Evolutionary conservation across 495 filamentous ascomycete species (phyloP).

Genomic region (Talaromyces trachyspermus): DNA sequence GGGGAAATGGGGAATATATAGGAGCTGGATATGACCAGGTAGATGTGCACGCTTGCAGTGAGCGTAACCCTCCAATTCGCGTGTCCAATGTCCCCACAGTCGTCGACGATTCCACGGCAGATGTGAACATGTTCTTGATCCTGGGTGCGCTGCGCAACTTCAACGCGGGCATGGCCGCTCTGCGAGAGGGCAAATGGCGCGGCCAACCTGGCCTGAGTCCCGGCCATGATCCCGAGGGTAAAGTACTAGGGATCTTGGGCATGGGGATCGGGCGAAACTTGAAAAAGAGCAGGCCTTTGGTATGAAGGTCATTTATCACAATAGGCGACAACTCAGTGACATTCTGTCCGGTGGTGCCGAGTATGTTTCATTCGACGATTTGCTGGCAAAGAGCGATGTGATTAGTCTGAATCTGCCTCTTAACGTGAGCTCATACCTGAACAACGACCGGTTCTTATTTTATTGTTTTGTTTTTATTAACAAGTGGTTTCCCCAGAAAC

Average conservation of each 20-base stretch:
- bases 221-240: conserved; percentile 58
- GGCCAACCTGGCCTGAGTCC: conserved; percentile 39
- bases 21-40: conserved; percentile 80
- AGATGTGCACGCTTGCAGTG: conserved; percentile 61
- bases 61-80: conserved; percentile 45
- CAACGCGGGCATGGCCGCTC: conserved; percentile 50
- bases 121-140: conserved; percentile 69
- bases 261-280: conserved; percentile 76
- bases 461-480: no score
- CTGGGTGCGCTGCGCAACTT: conserved; percentile 70
- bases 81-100: conserved; percentile 78
- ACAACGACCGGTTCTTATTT: no score
- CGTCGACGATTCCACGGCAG: conserved; percentile 76
- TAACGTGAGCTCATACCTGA: conserved; percentile 57
- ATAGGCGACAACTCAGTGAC: conserved; percentile 44
- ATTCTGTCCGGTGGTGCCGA: conserved; percentile 53
- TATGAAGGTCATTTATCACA: conserved; percentile 65
- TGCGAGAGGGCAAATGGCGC: conserved; percentile 54
- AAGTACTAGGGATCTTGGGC: conserved; percentile 67
- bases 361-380: conserved; percentile 62
- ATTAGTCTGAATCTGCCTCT: conserved; percentile 69
- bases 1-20: conserved; percentile 11
- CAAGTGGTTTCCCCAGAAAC: conserved; percentile 36
- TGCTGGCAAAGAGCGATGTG: conserved; percentile 61
- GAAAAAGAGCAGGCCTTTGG: conserved; percentile 50